Base-by-base conservation (phyloP, 257 asterid genomes). In the Salvia hispanica region DNA sequence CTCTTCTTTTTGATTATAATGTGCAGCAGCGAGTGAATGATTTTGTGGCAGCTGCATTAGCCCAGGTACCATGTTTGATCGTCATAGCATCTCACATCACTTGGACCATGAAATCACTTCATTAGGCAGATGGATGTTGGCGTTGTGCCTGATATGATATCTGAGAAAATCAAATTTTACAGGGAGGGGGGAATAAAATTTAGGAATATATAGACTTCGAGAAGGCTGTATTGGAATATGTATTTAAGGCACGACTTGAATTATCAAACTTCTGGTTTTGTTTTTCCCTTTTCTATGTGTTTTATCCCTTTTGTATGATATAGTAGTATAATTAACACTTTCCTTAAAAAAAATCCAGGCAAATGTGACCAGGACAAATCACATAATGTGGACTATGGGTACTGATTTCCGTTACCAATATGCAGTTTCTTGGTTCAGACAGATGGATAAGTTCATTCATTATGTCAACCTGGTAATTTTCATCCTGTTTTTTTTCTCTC, bases 11-110 rank as follows among this genome's bases (percentile, higher is more conserved):
- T 53, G 92, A 89, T 77, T 89, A 86, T 67, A 84, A 89, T 55
- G 95, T 89, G 76, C 79, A 76, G 70, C 84, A 84, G 71, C 84
- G 94, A 72, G 96, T 89, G 45, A 75, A 86, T 74, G 95, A 84
- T 78, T 89, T 89, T 68, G 92, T 89, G 13, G 86, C 85, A 43
- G 95, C 96, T 69, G 91, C 96, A 78, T 46, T 83, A 43, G 79
- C 76, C 9, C 96, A 86, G 90, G 96, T 89, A 78, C 51, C 60
- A 16, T 58, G 48, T 48, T 46, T 11, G 46, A 67, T 70, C 70
- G 46, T 73, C 11, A 2, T 66, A 31, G 64, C 70, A 42, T 66
- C 63, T 63, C 55, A 10, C 14, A 11, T 62, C 58, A 18, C 58
- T 66, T 14, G 62, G 57, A 21, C 43, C 64, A 39, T 46, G 58